Percentiles rank a stretch among this genome's conserved stretches.
Evolutionary conservation across 2,329 filamentous ascomycete genomes (phyloP).

Genomic region (Aspergillus versicolor): DNA sequence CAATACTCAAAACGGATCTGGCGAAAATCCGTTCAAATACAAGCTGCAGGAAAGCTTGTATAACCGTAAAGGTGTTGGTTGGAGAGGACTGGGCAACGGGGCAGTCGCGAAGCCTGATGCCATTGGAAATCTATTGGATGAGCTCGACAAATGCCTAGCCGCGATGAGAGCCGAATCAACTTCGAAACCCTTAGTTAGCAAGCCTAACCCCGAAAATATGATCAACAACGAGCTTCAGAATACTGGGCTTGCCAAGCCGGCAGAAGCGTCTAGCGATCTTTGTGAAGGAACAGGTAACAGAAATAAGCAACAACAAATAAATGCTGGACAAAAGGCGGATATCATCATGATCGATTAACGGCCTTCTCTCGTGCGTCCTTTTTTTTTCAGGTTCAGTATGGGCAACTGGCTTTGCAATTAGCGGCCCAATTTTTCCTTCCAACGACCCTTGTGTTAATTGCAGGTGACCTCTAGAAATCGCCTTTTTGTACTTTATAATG

Average conservation of each 20-base stretch:
- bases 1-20: conserved; percentile 16
- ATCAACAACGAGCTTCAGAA: not conserved
- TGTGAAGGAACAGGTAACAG: not conserved
- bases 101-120: conserved; percentile 34
- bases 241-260: not conserved
- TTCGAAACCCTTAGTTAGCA: not conserved
- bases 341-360: conserved; percentile 39
- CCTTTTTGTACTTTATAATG: not conserved
- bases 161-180: conserved; percentile 5
- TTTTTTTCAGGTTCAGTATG: not conserved
- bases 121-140: conserved; percentile 32
- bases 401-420: conserved; percentile 5
- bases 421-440: not conserved
- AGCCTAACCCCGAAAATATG: not conserved
- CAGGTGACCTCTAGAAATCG: not conserved
- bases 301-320: not conserved
- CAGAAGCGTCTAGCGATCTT: not conserved
- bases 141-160: conserved; percentile 31
- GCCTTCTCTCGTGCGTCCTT: not conserved
- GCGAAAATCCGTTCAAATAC: conserved; percentile 20
- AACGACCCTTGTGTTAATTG: conserved; percentile 1
- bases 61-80: conserved; percentile 37
- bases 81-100: conserved; percentile 41
- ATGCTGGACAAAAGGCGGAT: conserved; percentile 22
- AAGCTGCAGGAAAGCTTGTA: conserved; percentile 35